Evolutionary conservation across 2,329 filamentous ascomycete species (phyloP), one percentile per base, ranked within the genome.

Genomic region (Pseudogymnoascus sp.): DNA sequence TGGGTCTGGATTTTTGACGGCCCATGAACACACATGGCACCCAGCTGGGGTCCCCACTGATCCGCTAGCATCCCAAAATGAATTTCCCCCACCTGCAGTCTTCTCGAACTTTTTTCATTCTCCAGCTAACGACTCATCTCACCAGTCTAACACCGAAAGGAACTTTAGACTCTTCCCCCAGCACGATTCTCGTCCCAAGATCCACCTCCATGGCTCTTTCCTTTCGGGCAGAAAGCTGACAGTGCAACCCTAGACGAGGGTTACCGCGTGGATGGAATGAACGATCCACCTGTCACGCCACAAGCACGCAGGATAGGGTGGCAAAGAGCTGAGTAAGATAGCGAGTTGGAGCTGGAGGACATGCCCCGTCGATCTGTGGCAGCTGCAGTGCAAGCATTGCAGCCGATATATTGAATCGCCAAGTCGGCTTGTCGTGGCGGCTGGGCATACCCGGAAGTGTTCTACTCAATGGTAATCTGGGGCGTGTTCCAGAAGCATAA

Each of bases 51-150:
- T 24, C 19, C 11, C 19, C 40, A 21, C 8, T 33, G 31, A 42
- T 14, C 16, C 8, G 3, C 16, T 4, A 50, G 3, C 3, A 31
- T 53, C 44, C 44, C 24, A 16, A 31, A 53, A 53, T 53, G 44
- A 29, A 53, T 53, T 16, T 14, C 14, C 42, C 13, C 44, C 44
- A 53, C 44, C 7, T 31, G 1, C 44, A 53, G 44, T 14, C 24
- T 53, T 53, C 44, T 53, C 24, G 24, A 53, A 31, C 14, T 24
- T 11, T 10, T 53, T 29, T 10, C 44, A 31, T 53, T n/a, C 4
- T 53, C 44, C 24, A 31, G n/a, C 44, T 53, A 53, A 53, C 44
- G 44, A 53, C 44, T 53, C 44, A 31, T 53, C 44, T n/a, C 44
- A 53, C 24, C 14, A 8, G 14, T 14, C 24, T 31, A 53, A 29